These are phyloP conservation scores for Agapanthus africanus DNA, from an alignment of 106 monocot genomes.

Conservation along the genomic window DNA sequence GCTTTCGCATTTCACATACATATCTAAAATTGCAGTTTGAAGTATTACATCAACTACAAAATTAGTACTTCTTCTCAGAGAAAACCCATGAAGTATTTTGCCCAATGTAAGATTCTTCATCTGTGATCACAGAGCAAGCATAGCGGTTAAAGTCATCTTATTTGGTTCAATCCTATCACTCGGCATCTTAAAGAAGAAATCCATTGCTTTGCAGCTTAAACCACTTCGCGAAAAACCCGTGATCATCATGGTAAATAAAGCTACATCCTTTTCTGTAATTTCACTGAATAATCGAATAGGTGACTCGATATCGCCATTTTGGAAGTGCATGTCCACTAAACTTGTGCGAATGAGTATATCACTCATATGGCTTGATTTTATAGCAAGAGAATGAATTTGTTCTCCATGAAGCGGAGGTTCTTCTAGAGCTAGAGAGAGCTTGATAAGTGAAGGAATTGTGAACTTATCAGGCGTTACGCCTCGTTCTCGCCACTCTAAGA, in stretches of 20 bases:
- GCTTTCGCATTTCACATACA: conserved; percentile 37
- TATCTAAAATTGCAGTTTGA: conserved; percentile 29
- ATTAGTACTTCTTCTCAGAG: conserved; percentile 18
- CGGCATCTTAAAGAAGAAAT: conserved; percentile 28
- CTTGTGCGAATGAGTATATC: conserved; percentile 24
- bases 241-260: conserved; percentile 38
- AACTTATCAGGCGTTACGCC: conserved; percentile 24
- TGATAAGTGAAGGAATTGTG: conserved; percentile 35
- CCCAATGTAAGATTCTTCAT: conserved; percentile 10
- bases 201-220: conserved; percentile 11
- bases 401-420: conserved; percentile 22
- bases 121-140: conserved; percentile 22
- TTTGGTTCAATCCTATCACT: conserved; percentile 22
- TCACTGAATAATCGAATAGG: conserved; percentile 22
- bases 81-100: conserved; percentile 23
- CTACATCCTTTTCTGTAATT: conserved; percentile 27
- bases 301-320: conserved; percentile 3
- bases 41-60: conserved; percentile 23
- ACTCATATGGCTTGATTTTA: conserved; percentile 17
- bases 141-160: conserved; percentile 14
- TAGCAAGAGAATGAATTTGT: conserved; percentile 23
- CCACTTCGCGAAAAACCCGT: conserved; percentile 25
- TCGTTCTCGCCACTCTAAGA: conserved; percentile 21
- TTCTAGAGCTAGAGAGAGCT: conserved; percentile 25
- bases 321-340: conserved; percentile 25